These are phyloP conservation scores for Gentiana dahurica DNA, from an alignment of 257 asterid genomes.

Conservation along the genomic window DNA sequence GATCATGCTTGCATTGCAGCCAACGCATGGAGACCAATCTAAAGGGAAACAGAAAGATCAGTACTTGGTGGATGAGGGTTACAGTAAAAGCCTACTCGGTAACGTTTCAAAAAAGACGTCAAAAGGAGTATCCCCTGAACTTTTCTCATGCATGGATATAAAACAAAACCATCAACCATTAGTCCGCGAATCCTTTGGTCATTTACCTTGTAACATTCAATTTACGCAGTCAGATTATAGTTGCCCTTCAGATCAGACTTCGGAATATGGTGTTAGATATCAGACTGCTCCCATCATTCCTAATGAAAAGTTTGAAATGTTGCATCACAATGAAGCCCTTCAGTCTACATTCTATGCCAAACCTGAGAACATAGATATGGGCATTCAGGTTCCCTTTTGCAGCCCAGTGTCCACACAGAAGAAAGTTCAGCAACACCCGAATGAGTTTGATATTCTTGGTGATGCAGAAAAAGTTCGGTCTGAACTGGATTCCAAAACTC, in stretches of 20 bases:
- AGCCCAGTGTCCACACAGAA: conserved; percentile 24
- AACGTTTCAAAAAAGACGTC: conserved; percentile 27
- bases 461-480: conserved; percentile 33
- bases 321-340: conserved; percentile 13
- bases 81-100: conserved; percentile 23
- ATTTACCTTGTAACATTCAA: conserved; percentile 28
- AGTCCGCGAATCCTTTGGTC: conserved; percentile 29
- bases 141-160: conserved; percentile 21
- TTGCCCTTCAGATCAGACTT: conserved; percentile 28
- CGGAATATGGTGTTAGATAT: conserved; percentile 25
- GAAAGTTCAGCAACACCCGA: conserved; percentile 19
- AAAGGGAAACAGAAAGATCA: conserved; percentile 29
- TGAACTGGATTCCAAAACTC: conserved; percentile 40
- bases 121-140: conserved; percentile 26
- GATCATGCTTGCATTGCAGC: conserved; percentile 32
- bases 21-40: conserved; percentile 31
- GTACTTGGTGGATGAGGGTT: conserved; percentile 10
- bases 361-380: conserved; percentile 10
- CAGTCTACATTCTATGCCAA: conserved; percentile 13
- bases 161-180: conserved; percentile 22
- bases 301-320: conserved; percentile 23
- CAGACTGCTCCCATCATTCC: conserved; percentile 22
- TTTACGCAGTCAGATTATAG: conserved; percentile 32
- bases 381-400: conserved; percentile 24
- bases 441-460: conserved; percentile 25